Percentiles rank a stretch among this genome's conserved stretches.
phyloP scores from a whole-genome alignment of 1,284 basidiomycete species.

The Abortiporus biennis region DNA sequence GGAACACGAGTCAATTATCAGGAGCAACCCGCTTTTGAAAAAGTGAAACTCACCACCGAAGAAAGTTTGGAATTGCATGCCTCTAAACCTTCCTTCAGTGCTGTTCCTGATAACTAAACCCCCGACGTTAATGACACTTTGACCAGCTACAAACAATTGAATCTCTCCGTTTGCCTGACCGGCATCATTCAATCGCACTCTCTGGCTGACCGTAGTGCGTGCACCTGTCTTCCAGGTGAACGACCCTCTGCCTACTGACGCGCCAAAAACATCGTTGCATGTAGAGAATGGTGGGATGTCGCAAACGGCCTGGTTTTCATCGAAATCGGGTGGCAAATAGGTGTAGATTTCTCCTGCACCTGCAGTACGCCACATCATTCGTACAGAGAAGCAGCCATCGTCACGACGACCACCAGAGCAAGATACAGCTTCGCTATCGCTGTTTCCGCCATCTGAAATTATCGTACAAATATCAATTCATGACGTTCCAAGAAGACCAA shows the following conservation, averaged over 20 bases:
- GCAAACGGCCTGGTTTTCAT: slow-evolving; percentile 12
- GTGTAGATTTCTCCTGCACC: slow-evolving; percentile 28
- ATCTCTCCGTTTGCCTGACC: slow-evolving; percentile 15
- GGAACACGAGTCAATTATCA: no score
- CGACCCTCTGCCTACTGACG: slow-evolving; percentile 29
- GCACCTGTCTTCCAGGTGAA: slow-evolving; percentile 33
- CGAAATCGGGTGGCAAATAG: slow-evolving; percentile 20
- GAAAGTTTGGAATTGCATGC: slow-evolving; percentile 38
- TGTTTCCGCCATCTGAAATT: slow-evolving; percentile 15
- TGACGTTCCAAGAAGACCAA: neutral
- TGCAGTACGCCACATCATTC: slow-evolving; percentile 34
- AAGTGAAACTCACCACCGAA: slow-evolving; percentile 46
- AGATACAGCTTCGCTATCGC: slow-evolving; percentile 12
- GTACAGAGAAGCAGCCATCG: slow-evolving; percentile 32
- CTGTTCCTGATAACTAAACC: slow-evolving; percentile 31
- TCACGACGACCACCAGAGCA: slow-evolving; percentile 32
- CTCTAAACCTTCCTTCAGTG: slow-evolving; percentile 24
- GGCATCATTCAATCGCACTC: slow-evolving; percentile 23
- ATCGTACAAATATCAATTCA: neutral
- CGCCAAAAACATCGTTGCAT: slow-evolving; percentile 32
- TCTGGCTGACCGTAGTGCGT: slow-evolving; percentile 28
- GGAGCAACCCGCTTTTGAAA: neutral
- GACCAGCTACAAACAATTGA: slow-evolving; percentile 13
- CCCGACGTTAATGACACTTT: slow-evolving; percentile 27
- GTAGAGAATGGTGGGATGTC: slow-evolving; percentile 19